Base-by-base conservation (phyloP, 2,329 filamentous ascomycete genomes). In the Scytalidium sp. region DNA sequence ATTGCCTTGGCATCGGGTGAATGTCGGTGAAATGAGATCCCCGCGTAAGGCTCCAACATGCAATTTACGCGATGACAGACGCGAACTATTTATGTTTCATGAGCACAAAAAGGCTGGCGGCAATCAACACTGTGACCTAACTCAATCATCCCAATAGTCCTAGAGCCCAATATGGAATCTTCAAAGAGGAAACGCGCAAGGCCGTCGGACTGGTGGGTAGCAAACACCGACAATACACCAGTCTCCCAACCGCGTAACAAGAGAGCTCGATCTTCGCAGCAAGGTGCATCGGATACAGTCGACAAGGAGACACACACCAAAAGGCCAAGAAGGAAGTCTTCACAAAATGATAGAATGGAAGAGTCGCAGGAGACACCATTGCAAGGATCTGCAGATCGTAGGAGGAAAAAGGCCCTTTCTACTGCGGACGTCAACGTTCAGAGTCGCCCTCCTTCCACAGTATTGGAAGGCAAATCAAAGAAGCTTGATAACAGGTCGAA, bases 121-220 rank as follows among this genome's bases (percentile, higher is more conserved):
- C n/a, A n/a, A n/a, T n/a, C n/a, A n/a, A n/a, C n/a, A n/a, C n/a
- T n/a, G n/a, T n/a, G n/a, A n/a, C n/a, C n/a, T n/a, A n/a, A n/a
- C n/a, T n/a, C n/a, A 36, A 36, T 36, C 32, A 36, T 36, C 13
- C 32, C 32, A 15, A 36, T n/a, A 36, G 6, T n/a, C 15, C 7
- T 36, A 36, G 8, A 27, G 13, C 17, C 17, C 4, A 36, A 8
- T n/a, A 36, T 36, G 32, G 32, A 36, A 6, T 36, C 32, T 15
- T 36, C 15, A n/a, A 63, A 62, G 42, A 54, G 62, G 32, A 56
- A 60, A 42, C 58, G 60, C n/a, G 56, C 51, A 8, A 53, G 53
- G 15, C 60, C 62, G 9, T 59, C 58, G 41, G 54, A 59, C 6
- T 63, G 56, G 57, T 64, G 60, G 61, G 57, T 53, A 39, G 58